Evolutionary conservation across 306 rosid genomes (phyloP).

Genomic region (Acacia melanoxylon): DNA sequence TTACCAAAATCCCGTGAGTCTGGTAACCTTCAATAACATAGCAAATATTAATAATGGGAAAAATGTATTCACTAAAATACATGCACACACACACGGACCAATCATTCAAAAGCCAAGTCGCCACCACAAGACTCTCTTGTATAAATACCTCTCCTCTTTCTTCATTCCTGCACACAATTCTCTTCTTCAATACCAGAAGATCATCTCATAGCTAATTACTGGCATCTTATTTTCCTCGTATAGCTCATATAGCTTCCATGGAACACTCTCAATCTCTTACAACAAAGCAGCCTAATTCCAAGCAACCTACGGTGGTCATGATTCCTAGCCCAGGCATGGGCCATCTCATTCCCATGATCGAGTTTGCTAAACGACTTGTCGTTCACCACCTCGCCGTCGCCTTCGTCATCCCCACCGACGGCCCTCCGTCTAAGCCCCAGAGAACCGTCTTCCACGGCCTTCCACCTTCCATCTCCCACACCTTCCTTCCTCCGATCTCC

Average conservation of each 20-base stretch:
- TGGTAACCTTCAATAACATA: no score
- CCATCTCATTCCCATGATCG: conserved; percentile 77
- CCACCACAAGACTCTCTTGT: not conserved
- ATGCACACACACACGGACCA: not conserved
- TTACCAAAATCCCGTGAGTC: no score
- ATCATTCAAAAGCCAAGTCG: not conserved
- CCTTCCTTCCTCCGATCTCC: conserved; percentile 28
- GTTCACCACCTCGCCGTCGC: conserved; percentile 35
- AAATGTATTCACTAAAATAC: not conserved
- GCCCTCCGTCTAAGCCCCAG: conserved; percentile 54
- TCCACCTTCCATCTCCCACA: conserved; percentile 32
- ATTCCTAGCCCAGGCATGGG: conserved; percentile 83
- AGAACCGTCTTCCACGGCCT: conserved; percentile 41
- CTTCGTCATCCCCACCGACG: conserved; percentile 57
- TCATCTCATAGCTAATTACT: not conserved
- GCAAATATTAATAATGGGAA: not conserved
- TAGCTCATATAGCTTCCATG: conserved; percentile 27
- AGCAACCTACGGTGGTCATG: conserved; percentile 42
- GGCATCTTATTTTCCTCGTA: no score
- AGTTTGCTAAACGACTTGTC: conserved; percentile 62
- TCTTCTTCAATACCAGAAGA: not conserved
- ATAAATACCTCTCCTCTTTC: not conserved
- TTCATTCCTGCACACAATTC: not conserved
- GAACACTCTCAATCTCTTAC: conserved; percentile 25
- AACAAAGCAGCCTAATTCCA: not conserved